Evolutionary conservation across 2,329 filamentous ascomycete genomes (phyloP).

Genomic region (Botryotinia convoluta): DNA sequence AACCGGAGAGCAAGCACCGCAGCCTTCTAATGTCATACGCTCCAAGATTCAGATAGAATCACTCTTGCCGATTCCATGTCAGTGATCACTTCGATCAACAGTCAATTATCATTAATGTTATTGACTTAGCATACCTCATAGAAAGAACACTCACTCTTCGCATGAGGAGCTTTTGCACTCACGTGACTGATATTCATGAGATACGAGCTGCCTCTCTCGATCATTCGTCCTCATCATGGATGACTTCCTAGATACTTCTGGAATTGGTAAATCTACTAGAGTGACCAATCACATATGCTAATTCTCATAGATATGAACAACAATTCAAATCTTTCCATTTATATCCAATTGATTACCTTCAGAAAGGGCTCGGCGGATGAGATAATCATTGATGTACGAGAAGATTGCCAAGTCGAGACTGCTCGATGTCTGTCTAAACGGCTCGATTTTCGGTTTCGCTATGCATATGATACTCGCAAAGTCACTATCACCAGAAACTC

Average conservation of each 20-base stretch:
- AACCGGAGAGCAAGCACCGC: not conserved
- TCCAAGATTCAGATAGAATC: not conserved
- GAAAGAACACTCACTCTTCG: not conserved
- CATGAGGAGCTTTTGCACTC: not conserved
- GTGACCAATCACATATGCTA: not conserved
- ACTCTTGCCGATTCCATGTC: not conserved
- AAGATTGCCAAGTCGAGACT: conserved; percentile 9
- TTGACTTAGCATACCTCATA: not conserved
- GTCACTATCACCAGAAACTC: not conserved
- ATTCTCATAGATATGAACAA: conserved; percentile 25
- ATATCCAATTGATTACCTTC: conserved; percentile 24
- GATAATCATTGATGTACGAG: conserved; percentile 11
- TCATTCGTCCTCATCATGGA: conserved; percentile 11
- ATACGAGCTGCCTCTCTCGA: not conserved
- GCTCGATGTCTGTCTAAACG: conserved; percentile 3
- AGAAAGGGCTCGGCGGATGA: conserved; percentile 15
- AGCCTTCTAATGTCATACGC: not conserved
- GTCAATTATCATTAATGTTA: not conserved
- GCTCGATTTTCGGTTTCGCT: not conserved
- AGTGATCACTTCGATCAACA: not conserved
- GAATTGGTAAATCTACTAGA: conserved; percentile 19
- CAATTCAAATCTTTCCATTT: conserved; percentile 22
- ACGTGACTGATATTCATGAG: not conserved
- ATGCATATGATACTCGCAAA: conserved; percentile 7
- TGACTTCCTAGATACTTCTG: conserved; percentile 15